These are phyloP conservation scores for Ilyonectria sp. DNA, from an alignment of 2,329 filamentous ascomycete genomes.

Conservation along the genomic window DNA sequence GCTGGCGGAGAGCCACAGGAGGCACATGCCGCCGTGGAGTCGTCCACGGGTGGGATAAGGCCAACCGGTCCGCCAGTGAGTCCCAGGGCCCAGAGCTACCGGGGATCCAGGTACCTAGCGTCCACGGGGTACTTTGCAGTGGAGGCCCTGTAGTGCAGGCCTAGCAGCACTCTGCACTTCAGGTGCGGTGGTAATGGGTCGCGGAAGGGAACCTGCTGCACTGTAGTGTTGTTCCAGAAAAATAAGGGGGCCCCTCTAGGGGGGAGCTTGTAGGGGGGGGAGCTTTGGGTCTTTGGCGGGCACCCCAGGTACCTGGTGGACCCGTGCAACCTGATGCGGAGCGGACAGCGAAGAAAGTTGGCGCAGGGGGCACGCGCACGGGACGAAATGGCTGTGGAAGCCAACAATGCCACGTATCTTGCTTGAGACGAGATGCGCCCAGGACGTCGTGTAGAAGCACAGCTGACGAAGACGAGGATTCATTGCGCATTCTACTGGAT, in stretches of 20 bases:
- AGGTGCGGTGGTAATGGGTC: conserved; percentile 34
- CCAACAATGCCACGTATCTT: conserved; percentile 27
- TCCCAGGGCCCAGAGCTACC: conserved; percentile 13
- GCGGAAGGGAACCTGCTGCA: conserved; percentile 33
- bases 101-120: conserved; percentile 22
- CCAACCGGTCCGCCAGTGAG: conserved; percentile 15
- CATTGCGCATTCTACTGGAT: neutral
- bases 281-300: conserved; percentile 17
- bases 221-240: conserved; percentile 45
- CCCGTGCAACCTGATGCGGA: conserved; percentile 20
- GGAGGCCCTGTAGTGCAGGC: neutral
- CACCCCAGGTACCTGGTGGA: conserved; percentile 23
- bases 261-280: conserved; percentile 8
- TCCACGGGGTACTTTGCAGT: conserved; percentile 20
- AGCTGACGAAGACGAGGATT: neutral
- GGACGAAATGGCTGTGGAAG: conserved; percentile 24
- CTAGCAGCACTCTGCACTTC: conserved; percentile 25
- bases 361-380: conserved; percentile 15
- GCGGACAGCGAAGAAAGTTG: conserved; percentile 15
- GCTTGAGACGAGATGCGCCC: conserved; percentile 6
- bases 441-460: neutral
- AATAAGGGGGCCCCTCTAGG: conserved; percentile 41
- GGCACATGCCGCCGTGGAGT: conserved; percentile 35
- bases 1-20: conserved; percentile 27
- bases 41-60: conserved; percentile 25